These are phyloP conservation scores for Davidsoniella virescens DNA, from an alignment of 2,329 filamentous ascomycete species.

Conservation along the genomic window DNA sequence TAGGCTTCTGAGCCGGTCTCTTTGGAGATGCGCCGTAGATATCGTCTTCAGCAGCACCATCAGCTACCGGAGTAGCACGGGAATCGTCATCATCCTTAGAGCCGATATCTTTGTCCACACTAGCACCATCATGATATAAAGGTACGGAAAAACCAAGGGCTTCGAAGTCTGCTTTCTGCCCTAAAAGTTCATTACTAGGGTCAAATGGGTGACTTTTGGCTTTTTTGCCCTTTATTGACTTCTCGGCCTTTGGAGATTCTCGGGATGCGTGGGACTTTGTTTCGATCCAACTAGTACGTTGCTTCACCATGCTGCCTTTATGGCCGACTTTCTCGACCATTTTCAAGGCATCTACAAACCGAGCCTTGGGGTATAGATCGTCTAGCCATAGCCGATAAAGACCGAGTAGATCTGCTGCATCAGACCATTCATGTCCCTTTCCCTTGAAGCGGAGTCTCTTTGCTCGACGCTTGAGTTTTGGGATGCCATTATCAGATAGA, in stretches of 20 bases:
- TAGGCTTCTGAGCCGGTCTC: slow-evolving; percentile 16
- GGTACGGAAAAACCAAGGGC: too few relatives aligned
- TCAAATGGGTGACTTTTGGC: slow-evolving; percentile 13
- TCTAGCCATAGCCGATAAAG: slow-evolving; percentile 97
- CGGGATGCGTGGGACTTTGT: slow-evolving; percentile 36
- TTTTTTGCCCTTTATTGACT: too few relatives aligned
- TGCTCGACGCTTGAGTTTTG: slow-evolving; percentile 57
- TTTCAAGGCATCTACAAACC: slow-evolving; percentile 72
- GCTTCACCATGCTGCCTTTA: slow-evolving; percentile 57
- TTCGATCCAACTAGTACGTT: slow-evolving; percentile 70
- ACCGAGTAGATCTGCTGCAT: slow-evolving; percentile 64
- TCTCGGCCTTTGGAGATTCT: too few relatives aligned
- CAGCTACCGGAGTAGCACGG: neutral
- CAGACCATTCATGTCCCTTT: slow-evolving; percentile 90
- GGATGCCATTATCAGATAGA: slow-evolving; percentile 70
- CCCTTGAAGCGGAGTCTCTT: slow-evolving; percentile 68
- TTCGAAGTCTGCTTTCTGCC: slow-evolving; percentile 12
- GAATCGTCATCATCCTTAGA: too few relatives aligned
- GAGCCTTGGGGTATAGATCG: slow-evolving; percentile 85
- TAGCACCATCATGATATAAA: too few relatives aligned
- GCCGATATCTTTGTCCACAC: too few relatives aligned
- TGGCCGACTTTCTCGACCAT: slow-evolving; percentile 94
- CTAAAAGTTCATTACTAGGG: slow-evolving; percentile 18
- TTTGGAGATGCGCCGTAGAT: slow-evolving; percentile 39
- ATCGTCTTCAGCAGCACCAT: slow-evolving; percentile 25